A percentile compares a stretch with the other conserved stretches of the same genome.
Evolutionary conservation across 331 rosid species (phyloP).

Genomic region (Erythrophleum ivorense): DNA sequence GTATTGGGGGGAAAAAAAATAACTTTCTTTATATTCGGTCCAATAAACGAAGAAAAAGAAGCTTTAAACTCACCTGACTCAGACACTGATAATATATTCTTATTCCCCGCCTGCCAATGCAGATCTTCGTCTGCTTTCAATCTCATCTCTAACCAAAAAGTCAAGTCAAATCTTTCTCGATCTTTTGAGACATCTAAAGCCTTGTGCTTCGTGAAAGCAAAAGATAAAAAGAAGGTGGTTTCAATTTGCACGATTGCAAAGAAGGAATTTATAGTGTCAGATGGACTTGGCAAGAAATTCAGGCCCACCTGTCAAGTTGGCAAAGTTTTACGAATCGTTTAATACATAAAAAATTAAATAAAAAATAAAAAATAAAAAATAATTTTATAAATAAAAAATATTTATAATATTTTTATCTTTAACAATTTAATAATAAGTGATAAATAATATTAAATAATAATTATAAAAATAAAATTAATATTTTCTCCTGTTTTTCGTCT

Average conservation of each 20-base stretch:
- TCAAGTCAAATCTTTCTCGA: slow-evolving; percentile 33
- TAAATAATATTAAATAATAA: no score
- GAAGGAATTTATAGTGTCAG: neutral
- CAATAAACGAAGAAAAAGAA: slow-evolving; percentile 6
- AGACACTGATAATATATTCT: neutral
- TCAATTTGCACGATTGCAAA: neutral
- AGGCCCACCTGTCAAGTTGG: slow-evolving; percentile 17
- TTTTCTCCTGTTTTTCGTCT: no score
- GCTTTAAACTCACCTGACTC: neutral
- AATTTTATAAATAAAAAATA: no score
- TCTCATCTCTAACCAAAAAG: slow-evolving; percentile 3
- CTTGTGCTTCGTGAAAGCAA: slow-evolving; percentile 15
- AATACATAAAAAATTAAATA: no score
- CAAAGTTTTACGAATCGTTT: neutral
- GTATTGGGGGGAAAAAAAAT: neutral
- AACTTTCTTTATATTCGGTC: slow-evolving; percentile 13
- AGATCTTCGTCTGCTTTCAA: slow-evolving; percentile 21
- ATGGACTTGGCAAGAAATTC: neutral
- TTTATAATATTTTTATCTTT: no score
- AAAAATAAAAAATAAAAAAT: no score
- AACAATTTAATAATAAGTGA: no score
- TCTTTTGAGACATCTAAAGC: slow-evolving; percentile 34
- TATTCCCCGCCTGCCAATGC: slow-evolving; percentile 34
- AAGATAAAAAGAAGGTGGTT: neutral
- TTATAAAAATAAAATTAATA: no score